Evolutionary conservation across 2,329 filamentous ascomycete species (phyloP).

Genomic region (Periconia digitata): DNA sequence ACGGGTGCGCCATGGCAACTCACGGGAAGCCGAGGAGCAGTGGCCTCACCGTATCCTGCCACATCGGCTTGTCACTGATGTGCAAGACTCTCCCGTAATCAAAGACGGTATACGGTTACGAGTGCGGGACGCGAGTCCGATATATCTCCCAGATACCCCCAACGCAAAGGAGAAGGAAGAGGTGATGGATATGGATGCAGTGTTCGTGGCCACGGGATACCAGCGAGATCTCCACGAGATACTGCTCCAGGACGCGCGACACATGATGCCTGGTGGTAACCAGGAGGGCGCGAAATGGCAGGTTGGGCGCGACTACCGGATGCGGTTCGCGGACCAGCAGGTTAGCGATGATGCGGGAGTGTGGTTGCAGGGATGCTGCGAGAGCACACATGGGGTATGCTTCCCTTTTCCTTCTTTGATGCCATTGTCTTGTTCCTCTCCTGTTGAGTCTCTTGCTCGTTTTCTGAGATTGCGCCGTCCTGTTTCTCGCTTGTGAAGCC

Average conservation of each 20-base stretch:
- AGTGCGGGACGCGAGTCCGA: conserved; percentile 54
- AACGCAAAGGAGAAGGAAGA: conserved; percentile 55
- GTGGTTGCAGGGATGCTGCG: conserved; percentile 93
- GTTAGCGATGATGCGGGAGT: conserved; percentile 76
- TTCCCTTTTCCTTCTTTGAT: not conserved
- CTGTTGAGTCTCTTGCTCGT: not conserved
- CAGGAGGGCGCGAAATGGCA: conserved; percentile 56
- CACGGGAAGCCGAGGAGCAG: conserved; percentile 63
- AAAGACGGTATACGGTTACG: conserved; percentile 43
- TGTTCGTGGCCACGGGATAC: conserved; percentile 90
- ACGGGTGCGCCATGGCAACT: conserved; percentile 64
- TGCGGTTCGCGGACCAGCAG: conserved; percentile 68
- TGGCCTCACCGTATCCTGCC: conserved; percentile 84
- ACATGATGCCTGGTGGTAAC: conserved; percentile 62
- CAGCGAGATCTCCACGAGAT: conserved; percentile 74
- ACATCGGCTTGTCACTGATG: conserved; percentile 65
- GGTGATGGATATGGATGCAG: conserved; percentile 71
- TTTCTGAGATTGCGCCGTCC: not conserved
- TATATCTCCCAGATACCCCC: conserved; percentile 32
- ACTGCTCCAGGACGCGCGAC: conserved; percentile 67
- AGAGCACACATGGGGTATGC: conserved; percentile 87
- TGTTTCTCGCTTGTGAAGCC: not conserved
- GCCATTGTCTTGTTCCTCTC: not conserved
- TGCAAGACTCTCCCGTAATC: conserved; percentile 52
- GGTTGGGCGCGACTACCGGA: conserved; percentile 76